A percentile compares a stretch with the other conserved stretches of the same genome.
Evolutionary conservation across 1,284 basidiomycete species (phyloP).

Genomic region (Mycena sp.): DNA sequence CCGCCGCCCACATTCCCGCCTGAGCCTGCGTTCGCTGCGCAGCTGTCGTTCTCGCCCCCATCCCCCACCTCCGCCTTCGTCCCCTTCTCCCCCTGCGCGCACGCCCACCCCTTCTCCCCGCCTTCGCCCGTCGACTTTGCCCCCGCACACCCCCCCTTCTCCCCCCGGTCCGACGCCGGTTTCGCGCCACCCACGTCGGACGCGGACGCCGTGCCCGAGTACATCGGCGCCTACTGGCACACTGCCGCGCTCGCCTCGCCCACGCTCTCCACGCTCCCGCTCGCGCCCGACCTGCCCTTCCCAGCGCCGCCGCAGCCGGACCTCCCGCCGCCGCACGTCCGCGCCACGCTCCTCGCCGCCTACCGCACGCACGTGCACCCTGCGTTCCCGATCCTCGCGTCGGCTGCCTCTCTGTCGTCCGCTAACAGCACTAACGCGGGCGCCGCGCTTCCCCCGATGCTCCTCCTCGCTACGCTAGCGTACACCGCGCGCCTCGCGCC

Average conservation of each 20-base stretch:
- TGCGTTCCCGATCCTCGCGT: conserved; percentile 37
- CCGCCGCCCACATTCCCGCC: not conserved
- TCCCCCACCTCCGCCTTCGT: too few species aligned
- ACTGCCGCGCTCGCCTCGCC: conserved; percentile 20
- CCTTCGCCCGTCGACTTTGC: too few species aligned
- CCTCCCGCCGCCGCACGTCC: conserved; percentile 37
- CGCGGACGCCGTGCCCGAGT: conserved; percentile 6
- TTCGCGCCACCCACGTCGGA: not conserved
- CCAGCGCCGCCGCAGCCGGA: conserved; percentile 23
- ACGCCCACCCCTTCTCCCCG: too few species aligned
- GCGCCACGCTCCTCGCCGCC: conserved; percentile 35
- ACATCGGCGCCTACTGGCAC: conserved; percentile 23
- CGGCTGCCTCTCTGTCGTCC: conserved; percentile 16
- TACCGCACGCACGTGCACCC: conserved; percentile 37
- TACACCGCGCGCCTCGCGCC: conserved; percentile 38
- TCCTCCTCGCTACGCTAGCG: conserved; percentile 39
- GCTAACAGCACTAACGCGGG: conserved; percentile 18
- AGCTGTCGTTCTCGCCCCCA: too few species aligned
- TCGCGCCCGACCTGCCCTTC: conserved; percentile 6
- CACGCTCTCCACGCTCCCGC: not conserved
- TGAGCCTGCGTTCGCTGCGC: too few species aligned
- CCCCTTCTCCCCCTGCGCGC: too few species aligned
- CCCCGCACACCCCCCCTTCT: not conserved
- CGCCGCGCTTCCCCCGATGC: conserved; percentile 24
- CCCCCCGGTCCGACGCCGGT: not conserved